Percentiles rank a stretch among this genome's conserved stretches.
Evolutionary conservation across 192 early-diverging fungal genomes (phyloP).

Genomic region (Backusella mclennaniae): DNA sequence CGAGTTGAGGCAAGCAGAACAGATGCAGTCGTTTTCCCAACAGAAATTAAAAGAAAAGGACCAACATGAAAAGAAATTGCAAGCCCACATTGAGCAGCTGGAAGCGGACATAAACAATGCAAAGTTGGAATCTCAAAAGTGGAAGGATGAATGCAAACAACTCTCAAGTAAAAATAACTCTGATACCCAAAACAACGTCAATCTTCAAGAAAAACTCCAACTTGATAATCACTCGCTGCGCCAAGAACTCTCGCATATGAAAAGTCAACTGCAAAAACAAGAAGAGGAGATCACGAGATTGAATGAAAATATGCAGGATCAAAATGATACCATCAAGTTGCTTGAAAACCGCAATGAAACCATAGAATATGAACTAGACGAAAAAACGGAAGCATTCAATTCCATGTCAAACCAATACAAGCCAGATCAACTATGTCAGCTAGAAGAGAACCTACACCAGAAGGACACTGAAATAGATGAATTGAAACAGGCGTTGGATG

Average conservation of each 20-base stretch:
- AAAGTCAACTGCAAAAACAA: not conserved
- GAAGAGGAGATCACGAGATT: not conserved
- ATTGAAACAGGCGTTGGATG: not conserved
- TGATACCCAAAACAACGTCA: not conserved
- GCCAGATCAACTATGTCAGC: not conserved
- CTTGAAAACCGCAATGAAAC: not conserved
- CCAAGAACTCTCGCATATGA: not conserved
- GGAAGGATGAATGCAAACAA: not conserved
- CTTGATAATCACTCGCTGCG: not conserved
- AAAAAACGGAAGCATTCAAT: not conserved
- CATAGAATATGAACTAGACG: not conserved
- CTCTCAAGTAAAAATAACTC: not conserved
- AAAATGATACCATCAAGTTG: not conserved
- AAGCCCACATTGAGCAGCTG: not conserved
- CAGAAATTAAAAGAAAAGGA: not conserved
- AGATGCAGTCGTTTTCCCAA: not conserved
- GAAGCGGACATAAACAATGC: not conserved
- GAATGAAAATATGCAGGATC: not conserved
- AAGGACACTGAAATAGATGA: not conserved
- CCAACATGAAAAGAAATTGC: not conserved
- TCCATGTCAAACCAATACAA: not conserved
- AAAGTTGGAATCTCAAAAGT: not conserved
- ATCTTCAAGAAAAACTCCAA: not conserved
- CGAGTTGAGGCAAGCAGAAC: not conserved
- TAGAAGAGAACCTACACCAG: not conserved